phyloP scores from a whole-genome alignment of 441 rosid species.

The Arabidopsis lyrata region DNA sequence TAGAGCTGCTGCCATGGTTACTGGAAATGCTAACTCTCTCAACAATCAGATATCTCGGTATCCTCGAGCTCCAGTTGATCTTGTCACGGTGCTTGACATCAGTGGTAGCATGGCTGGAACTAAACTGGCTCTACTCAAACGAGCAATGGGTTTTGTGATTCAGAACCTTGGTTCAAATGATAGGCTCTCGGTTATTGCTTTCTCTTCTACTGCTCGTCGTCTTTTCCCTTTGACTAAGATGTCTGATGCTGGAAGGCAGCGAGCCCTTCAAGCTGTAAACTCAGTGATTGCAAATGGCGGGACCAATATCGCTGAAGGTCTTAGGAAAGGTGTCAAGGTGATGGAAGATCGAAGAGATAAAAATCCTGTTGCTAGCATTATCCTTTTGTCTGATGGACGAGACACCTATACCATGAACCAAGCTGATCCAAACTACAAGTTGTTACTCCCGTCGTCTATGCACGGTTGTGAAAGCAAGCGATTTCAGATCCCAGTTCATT shows the following conservation, averaged over 20 bases:
- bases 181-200: slow-evolving; percentile 95
- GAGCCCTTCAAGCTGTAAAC: slow-evolving; percentile 90
- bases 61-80: slow-evolving; percentile 87
- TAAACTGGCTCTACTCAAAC: slow-evolving; percentile 91
- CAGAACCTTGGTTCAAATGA: slow-evolving; percentile 93
- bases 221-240: slow-evolving; percentile 80
- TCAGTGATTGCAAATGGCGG: slow-evolving; percentile 95
- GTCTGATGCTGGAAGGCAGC: slow-evolving; percentile 82
- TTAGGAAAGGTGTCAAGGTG: slow-evolving; percentile 86
- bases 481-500: slow-evolving; percentile 87
- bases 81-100: slow-evolving; percentile 93
- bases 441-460: slow-evolving; percentile 76
- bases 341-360: slow-evolving; percentile 83
- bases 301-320: slow-evolving; percentile 97
- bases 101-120: slow-evolving; percentile 99
- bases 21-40: slow-evolving; percentile 33
- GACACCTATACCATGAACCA: slow-evolving; percentile 79
- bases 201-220: slow-evolving; percentile 97
- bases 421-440: slow-evolving; percentile 64
- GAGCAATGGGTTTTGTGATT: slow-evolving; percentile 99
- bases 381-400: slow-evolving; percentile 93
- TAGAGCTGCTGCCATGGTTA: slow-evolving; percentile 64
- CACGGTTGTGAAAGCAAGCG: slow-evolving; percentile 58
- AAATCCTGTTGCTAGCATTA: slow-evolving; percentile 88
- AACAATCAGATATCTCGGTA: slow-evolving; percentile 43